A percentile compares a stretch with the other conserved stretches of the same genome.
These are phyloP conservation scores for Leccinum pellstonianum DNA, from an alignment of 768 basidiomycete genomes.

Conservation along the genomic window DNA sequence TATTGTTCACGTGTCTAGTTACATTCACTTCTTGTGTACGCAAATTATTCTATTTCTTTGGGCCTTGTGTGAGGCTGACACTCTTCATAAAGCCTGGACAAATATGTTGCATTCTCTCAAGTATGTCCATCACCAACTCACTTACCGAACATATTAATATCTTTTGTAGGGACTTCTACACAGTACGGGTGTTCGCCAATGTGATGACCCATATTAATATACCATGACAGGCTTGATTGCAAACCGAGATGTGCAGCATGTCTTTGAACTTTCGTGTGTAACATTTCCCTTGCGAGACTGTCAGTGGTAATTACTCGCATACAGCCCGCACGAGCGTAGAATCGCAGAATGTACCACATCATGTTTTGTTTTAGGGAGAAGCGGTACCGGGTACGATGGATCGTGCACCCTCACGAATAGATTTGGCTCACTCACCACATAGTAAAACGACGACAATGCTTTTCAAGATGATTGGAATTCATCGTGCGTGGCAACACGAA, in stretches of 20 bases:
- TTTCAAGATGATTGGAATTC: slow-evolving; percentile 71
- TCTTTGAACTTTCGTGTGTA: slow-evolving; percentile 29
- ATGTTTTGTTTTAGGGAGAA: slow-evolving; percentile 67
- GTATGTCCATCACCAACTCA: slow-evolving; percentile 14
- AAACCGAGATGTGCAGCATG: slow-evolving; percentile 26
- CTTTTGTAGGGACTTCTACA: slow-evolving; percentile 22
- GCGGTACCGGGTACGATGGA: slow-evolving; percentile 63
- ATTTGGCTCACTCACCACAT: not conserved
- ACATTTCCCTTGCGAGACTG: slow-evolving; percentile 7
- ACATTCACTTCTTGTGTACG: slow-evolving; percentile 60
- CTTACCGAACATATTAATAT: slow-evolving; percentile 35
- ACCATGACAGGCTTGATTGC: slow-evolving; percentile 20
- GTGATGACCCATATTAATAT: not conserved
- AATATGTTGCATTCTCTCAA: slow-evolving; percentile 33
- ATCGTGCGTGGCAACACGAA: slow-evolving; percentile 49
- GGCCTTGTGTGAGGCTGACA: slow-evolving; percentile 35
- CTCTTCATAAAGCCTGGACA: slow-evolving; percentile 28
- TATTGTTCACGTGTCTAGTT: slow-evolving; percentile 35
- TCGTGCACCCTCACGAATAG: not conserved
- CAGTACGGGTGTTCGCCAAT: slow-evolving; percentile 11
- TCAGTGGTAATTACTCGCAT: slow-evolving; percentile 3
- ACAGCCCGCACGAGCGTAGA: slow-evolving; percentile 47
- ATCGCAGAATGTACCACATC: slow-evolving; percentile 61
- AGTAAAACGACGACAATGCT: slow-evolving; percentile 79
- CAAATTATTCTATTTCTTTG: not conserved